A percentile compares a stretch with the other conserved stretches of the same genome.
phyloP scores from a whole-genome alignment of 176 grass and related monocot species.

The Zizania latifolia region DNA sequence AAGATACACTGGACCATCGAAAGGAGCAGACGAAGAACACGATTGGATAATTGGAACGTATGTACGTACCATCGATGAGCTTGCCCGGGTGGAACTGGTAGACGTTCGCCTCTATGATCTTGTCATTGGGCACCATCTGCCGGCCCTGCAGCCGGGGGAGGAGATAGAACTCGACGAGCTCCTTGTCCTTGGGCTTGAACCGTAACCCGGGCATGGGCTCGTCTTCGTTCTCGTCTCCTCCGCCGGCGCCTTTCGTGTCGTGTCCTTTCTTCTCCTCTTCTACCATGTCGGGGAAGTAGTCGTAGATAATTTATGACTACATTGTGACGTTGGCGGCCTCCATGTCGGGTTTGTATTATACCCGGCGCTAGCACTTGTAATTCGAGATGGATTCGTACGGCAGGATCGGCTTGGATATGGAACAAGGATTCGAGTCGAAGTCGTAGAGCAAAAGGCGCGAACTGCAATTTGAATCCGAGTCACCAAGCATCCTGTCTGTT shows the following conservation, averaged over 20 bases:
- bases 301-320: too few species aligned
- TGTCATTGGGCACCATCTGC: background rate
- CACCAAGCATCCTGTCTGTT: too few species aligned
- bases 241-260: background rate
- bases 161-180: conserved; percentile 26
- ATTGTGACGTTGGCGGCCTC: too few species aligned
- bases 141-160: conserved; percentile 24
- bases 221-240: background rate
- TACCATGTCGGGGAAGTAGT: conserved; percentile 18
- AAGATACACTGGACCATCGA: background rate
- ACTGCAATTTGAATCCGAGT: background rate
- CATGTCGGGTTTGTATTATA: background rate
- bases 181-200: conserved; percentile 9
- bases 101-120: conserved; percentile 20
- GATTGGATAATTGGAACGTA: background rate
- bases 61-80: background rate
- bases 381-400: background rate
- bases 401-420: background rate
- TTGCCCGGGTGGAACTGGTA: conserved; percentile 20
- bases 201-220: background rate
- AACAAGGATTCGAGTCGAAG: background rate
- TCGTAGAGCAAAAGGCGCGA: background rate
- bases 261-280: background rate
- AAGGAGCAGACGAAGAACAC: background rate
- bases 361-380: background rate